These are phyloP conservation scores for Eleusine indica DNA, from an alignment of 176 grass and related monocot genomes.

Conservation along the genomic window DNA sequence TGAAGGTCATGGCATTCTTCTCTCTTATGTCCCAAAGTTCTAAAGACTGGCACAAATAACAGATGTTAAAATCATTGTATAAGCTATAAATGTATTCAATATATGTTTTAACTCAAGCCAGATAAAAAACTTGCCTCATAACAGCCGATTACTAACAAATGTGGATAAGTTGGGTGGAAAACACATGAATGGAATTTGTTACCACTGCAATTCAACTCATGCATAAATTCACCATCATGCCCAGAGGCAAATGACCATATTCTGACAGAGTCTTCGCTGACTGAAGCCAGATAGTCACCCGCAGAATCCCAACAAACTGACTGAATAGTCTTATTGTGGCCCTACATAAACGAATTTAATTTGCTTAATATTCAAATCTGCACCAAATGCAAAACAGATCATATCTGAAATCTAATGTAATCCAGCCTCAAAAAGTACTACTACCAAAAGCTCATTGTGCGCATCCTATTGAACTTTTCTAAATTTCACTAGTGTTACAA, in stretches of 20 bases:
- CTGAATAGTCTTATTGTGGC: conserved; percentile 71
- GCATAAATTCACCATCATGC: conserved; percentile 73
- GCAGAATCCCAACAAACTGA: conserved; percentile 89
- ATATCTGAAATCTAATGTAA: conserved; percentile 1
- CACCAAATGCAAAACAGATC: conserved; percentile 3
- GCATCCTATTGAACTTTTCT: conserved; percentile 6
- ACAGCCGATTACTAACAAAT: conserved; percentile 83
- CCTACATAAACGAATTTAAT: conserved; percentile 52
- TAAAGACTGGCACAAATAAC: conserved; percentile 64
- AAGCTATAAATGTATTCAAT: neutral
- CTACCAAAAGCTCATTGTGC: neutral
- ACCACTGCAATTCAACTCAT: conserved; percentile 77
- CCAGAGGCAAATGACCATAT: conserved; percentile 84
- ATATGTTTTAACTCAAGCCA: conserved; percentile 15
- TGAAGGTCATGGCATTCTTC: conserved; percentile 73
- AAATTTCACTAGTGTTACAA: neutral
- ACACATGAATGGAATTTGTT: conserved; percentile 96
- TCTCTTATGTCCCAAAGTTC: conserved; percentile 94
- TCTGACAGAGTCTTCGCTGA: conserved; percentile 85
- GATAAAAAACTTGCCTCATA: conserved; percentile 71
- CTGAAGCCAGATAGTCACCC: conserved; percentile 84
- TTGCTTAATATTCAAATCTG: neutral
- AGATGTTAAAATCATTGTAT: neutral
- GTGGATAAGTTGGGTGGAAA: conserved; percentile 79
- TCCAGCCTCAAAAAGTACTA: neutral